Base-by-base conservation (phyloP, 1,284 basidiomycete species). In the Microbotryum scabiosae region DNA sequence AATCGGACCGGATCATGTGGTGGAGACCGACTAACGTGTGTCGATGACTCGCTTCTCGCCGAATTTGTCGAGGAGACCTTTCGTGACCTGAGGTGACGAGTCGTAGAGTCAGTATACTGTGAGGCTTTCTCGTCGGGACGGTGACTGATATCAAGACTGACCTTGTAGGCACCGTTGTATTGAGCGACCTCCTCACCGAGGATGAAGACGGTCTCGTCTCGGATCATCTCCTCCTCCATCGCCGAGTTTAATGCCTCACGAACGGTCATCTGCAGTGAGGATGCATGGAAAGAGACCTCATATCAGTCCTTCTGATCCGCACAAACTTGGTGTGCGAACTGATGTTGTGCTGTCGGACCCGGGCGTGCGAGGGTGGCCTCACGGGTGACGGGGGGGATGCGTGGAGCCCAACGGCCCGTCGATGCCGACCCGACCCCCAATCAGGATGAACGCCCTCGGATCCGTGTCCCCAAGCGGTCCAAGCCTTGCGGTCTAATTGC, bases 111-210 rank as follows among this genome's bases (percentile, higher is more conserved):
- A 28, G 30, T 30, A 14, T 21, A 21, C 16, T n/a, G 54, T 30
- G 28, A 45, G 12, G 16, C 0, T 23, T 2, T 23, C 47, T n/a
- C 5, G 47, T 49, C 14, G 47, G 26, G 16, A 23, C 5, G 36
- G 36, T 41, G 16, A 16, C 1, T 18, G 28, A 4, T 3, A 0
- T 9, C 20, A 32, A 25, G 20, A 62, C 75, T 65, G 65, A 90
- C 91, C 85, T 98, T 98, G 86, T 98, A 98, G 69, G 94, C 94
- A 78, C 94, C 94, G 75, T 98, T 97, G 81, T 98, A 99, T 69
- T 91, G 85, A 57, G 96, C 94, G 59, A 99, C 96, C 78, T 99
- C 96, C 78, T 99, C 96, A 69, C 96, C 96, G 72, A 99, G 79
- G 74, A 99, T 79, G 77, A 96, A 98, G 56, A 99, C 96, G 46